Evolutionary conservation across 345 rosid species (phyloP).

Genomic region (Arabidopsis arenosa): DNA sequence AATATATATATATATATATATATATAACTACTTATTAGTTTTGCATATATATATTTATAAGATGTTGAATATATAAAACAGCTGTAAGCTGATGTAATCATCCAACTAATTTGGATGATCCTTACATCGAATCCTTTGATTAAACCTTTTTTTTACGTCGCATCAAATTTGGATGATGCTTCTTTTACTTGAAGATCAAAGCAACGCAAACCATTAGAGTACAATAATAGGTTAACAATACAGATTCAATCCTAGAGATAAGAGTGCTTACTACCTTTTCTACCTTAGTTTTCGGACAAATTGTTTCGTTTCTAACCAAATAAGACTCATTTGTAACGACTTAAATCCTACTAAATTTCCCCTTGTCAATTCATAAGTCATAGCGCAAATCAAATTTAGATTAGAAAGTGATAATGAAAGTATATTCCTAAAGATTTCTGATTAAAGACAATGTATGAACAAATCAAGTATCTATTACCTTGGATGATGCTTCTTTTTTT

Average conservation of each 20-base stretch:
- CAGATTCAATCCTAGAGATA: background rate
- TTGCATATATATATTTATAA: background rate
- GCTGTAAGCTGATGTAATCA: slow-evolving; percentile 42
- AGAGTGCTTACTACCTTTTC: slow-evolving; percentile 1
- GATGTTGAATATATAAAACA: slow-evolving; percentile 25
- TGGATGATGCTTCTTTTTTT: background rate
- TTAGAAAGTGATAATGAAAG: background rate
- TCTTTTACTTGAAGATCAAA: slow-evolving; percentile 27
- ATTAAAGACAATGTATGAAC: slow-evolving; percentile 1
- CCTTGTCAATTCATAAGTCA: too few species aligned
- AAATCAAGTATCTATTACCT: slow-evolving; percentile 15
- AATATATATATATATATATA: too few species aligned
- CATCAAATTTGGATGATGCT: background rate
- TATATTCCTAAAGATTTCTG: background rate
- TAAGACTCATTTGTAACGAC: background rate
- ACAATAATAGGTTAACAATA: background rate
- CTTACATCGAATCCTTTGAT: slow-evolving; percentile 38
- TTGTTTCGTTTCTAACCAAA: background rate
- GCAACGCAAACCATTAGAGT: slow-evolving; percentile 5
- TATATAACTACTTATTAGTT: background rate
- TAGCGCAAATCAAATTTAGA: too few species aligned
- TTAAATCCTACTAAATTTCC: too few species aligned
- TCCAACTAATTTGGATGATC: slow-evolving; percentile 42
- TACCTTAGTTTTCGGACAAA: background rate
- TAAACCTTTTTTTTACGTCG: slow-evolving; percentile 17